Evolutionary conservation across 2,329 filamentous ascomycete species (phyloP), one percentile per base, ranked within the genome.

Genomic region (Penicillium janthinellum): DNA sequence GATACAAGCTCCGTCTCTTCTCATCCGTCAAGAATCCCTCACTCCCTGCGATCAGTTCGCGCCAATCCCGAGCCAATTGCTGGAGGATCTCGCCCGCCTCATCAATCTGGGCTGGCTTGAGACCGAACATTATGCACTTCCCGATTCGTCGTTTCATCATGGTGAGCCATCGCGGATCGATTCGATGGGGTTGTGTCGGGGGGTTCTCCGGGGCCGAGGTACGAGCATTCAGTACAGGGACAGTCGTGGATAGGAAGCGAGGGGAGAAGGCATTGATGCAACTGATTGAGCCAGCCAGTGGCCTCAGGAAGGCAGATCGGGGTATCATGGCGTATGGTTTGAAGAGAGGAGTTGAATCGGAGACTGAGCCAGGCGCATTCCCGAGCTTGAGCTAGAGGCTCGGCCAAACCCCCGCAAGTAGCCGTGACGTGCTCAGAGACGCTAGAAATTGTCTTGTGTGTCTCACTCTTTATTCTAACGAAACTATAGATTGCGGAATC

Each of bases 91-190:
- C 70, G 0, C 83, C 85, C 0, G 88, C 88, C 52, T 84, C 81
- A 6, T 76, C 67, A 4, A 85, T 78, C 71, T 92, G 89, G 34
- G 73, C 68, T 1, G 77, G 74, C n/a, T 78, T 78, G 66, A 91
- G 81, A 2, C 91, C 91, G 71, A 92, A 94, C 62, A 83, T 84
- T 65, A 94, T 85, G 73, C 91, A 93, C 76, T 87, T 88, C 1
- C 90, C 90, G 31, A 94, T 78, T 17, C 90, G 84, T 14, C 79
- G 70, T 70, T 87, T 89, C 44, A 89, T 83, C 59, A 88, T 84
- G 4, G 86, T 84, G 38, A 92, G 84, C 90, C 90, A 95, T 71
- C 86, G 81, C 17, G 87, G 80, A 72, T 81, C 68, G 69, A 81
- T 61, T 44, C 65, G 60, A 56, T 71, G 71, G 35, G 67, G 67